Conservation (phyloP, 352 stramenopile genomes). For the Phytophthora pseudosyringae region DNA sequence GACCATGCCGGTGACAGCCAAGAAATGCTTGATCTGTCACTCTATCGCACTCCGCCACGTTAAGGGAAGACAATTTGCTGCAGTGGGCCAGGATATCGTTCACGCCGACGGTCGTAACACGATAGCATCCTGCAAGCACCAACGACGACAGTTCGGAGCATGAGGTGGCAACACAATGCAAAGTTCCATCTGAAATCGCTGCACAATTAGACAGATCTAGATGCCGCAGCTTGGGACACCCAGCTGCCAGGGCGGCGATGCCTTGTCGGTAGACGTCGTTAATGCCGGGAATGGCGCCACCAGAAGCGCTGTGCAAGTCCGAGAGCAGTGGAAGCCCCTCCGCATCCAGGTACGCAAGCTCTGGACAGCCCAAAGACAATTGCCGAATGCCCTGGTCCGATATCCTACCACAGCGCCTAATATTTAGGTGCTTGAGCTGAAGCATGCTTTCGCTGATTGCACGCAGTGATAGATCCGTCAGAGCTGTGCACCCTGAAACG, state of each 20-base stretch:
- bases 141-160: conserved; percentile 33
- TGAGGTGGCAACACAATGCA: conserved; percentile 26
- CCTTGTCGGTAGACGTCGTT: conserved; percentile 32
- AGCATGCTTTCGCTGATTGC: conserved; percentile 82
- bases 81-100: conserved; percentile 32
- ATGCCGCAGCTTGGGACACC: conserved; percentile 47
- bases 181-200: conserved; percentile 47
- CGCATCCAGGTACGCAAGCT: conserved; percentile 52
- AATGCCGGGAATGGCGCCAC: neutral
- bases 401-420: conserved; percentile 56
- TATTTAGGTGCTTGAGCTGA: conserved; percentile 54
- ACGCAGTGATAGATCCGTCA: conserved; percentile 90
- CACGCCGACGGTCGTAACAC: conserved; percentile 35
- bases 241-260: conserved; percentile 41
- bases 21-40: conserved; percentile 52
- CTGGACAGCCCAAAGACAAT: conserved; percentile 52
- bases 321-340: conserved; percentile 53
- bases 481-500: conserved; percentile 81
- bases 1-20: conserved; percentile 1
- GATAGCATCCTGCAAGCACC: conserved; percentile 33
- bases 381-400: conserved; percentile 64
- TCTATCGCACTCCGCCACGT: conserved; percentile 36
- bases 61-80: conserved; percentile 34
- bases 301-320: conserved; percentile 22
- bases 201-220: conserved; percentile 61